Conservation (phyloP, 176 grass and related monocot species). For the Ensete glaucum region DNA sequence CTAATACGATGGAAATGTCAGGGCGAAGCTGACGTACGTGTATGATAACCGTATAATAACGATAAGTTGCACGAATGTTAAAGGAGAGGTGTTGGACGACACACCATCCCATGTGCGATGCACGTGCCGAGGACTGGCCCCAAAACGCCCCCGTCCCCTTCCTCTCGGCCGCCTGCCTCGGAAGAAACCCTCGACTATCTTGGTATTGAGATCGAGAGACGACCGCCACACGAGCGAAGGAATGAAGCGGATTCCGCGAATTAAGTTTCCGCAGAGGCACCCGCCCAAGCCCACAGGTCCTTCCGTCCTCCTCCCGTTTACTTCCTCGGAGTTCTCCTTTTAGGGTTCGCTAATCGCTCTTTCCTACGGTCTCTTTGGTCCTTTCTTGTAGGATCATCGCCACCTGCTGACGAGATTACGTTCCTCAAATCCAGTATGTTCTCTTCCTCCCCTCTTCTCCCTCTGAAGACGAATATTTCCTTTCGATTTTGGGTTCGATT, state of each 20-base stretch:
- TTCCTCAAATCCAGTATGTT: slow-evolving; percentile 41
- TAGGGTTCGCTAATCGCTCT: background rate
- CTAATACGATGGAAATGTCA: too few species aligned
- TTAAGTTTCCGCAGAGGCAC: slow-evolving; percentile 52
- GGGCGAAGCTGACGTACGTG: too few species aligned
- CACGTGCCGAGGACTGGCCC: too few species aligned
- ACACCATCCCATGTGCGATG: too few species aligned
- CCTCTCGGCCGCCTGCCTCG: background rate
- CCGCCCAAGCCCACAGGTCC: slow-evolving; percentile 38
- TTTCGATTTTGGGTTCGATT: background rate
- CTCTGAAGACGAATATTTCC: background rate
- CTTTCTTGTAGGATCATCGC: slow-evolving; percentile 19
- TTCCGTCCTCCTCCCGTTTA: background rate
- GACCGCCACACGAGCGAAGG: background rate
- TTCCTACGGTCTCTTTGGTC: background rate
- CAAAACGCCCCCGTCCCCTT: too few species aligned
- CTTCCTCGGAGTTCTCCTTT: background rate
- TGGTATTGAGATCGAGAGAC: background rate
- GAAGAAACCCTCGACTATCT: background rate
- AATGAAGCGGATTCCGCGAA: slow-evolving; percentile 61
- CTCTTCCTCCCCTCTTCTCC: background rate
- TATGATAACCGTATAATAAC: too few species aligned
- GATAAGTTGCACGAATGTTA: too few species aligned
- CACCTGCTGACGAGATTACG: slow-evolving; percentile 37
- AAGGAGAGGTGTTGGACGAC: too few species aligned